Base-by-base conservation (phyloP, 2,329 filamentous ascomycete species). In the Colletotrichum magnum region DNA sequence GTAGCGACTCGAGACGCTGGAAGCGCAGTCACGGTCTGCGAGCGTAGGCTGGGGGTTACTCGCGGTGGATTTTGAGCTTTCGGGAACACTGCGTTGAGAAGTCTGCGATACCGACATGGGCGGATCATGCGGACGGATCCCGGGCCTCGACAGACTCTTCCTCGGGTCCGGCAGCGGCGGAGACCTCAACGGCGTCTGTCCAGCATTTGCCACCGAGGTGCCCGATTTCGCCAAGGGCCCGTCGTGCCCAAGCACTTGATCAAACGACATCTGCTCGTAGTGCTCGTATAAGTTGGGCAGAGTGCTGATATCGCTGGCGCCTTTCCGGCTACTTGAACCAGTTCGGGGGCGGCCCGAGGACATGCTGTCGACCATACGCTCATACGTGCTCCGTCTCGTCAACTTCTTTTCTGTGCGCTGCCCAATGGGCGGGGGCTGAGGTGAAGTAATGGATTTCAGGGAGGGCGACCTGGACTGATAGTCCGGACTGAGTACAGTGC, bases 211-310 rank as follows among this genome's bases (percentile, higher is more conserved):
- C 43, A 64, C 26, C 9, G 59, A 18, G 18, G 47, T 47, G 26
- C 57, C 65, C 6, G 68, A 69, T 45, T 45, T 62, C 3, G 66
- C 66, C 50, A 60, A 26, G 12, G 69, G 69, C 13, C 48, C 56
- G 12, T 69, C 69, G 12, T 71, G 52, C 7, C 61, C 74, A 50
- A 81, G 75, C 3, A 84, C 76, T 47, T 85, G 77, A 15, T 83
- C 83, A 65, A 87, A 84, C 0, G 86, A 85, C 80, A 85, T 85
- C 72, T 88, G 83, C 75, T 89, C 88, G 73, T 90, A 89, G 73
- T 89, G 86, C 64, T 87, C 80, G 73, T 89, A 89, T 3, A 90
- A 78, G 60, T 84, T 84, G 51, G 86, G 81, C 24, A 88, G 75
- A 3, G 83, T 83, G 16, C 79, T 77, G 2, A 80, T 74, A 10